These are phyloP conservation scores for Colletotrichum horii DNA, from an alignment of 2,329 filamentous ascomycete genomes.

Conservation along the genomic window DNA sequence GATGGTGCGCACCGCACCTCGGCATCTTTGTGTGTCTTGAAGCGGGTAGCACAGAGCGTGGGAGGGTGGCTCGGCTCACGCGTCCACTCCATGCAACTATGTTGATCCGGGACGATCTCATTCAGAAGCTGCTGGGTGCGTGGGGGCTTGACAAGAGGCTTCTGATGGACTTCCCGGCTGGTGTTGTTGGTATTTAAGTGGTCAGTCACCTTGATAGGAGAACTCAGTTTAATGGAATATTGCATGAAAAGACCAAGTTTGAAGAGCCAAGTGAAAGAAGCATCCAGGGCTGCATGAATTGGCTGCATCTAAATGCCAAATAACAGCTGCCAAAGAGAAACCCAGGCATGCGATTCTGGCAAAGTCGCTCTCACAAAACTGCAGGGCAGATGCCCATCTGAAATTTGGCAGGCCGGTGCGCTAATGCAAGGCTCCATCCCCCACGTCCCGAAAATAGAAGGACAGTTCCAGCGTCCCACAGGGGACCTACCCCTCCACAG, in stretches of 20 bases:
- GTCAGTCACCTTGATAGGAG: too few relatives aligned
- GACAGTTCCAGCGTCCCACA: neutral
- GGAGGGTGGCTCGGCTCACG: neutral
- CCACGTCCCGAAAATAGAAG: constrained; percentile 11
- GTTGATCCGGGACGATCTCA: neutral
- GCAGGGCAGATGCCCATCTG: neutral
- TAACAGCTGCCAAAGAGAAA: neutral
- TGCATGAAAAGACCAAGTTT: too few relatives aligned
- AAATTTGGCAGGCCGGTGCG: neutral
- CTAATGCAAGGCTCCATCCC: constrained; percentile 20
- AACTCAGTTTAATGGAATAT: too few relatives aligned
- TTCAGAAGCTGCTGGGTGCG: neutral
- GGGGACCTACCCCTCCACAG: constrained; percentile 1
- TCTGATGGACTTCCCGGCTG: neutral
- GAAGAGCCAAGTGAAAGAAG: too few relatives aligned
- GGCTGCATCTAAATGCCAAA: neutral
- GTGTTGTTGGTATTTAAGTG: neutral
- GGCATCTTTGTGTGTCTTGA: neutral
- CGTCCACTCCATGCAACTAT: neutral
- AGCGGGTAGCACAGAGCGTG: neutral
- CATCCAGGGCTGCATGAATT: neutral
- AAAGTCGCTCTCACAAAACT: neutral
- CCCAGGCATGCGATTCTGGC: neutral
- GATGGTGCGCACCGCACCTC: neutral
- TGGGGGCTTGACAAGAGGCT: neutral